phyloP scores from a whole-genome alignment of 192 early-diverging fungal genomes.

The Podila epigama region DNA sequence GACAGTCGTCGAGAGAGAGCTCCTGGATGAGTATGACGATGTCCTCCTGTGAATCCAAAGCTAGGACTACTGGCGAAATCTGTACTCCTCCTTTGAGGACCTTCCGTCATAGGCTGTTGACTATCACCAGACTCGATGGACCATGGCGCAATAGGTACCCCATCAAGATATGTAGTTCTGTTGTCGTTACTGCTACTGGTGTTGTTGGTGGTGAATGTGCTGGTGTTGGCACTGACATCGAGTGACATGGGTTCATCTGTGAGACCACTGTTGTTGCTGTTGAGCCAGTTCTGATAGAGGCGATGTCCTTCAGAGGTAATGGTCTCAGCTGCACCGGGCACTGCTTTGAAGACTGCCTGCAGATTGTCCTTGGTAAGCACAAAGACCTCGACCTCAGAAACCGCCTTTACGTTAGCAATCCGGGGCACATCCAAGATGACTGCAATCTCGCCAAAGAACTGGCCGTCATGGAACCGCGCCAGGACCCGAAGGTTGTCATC shows the following conservation, averaged over 20 bases:
- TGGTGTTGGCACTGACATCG: not conserved
- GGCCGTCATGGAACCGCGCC: conserved; percentile 47
- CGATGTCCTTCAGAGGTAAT: conserved; percentile 36
- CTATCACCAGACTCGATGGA: too few relatives aligned
- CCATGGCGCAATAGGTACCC: too few relatives aligned
- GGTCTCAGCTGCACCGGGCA: conserved; percentile 43
- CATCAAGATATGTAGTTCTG: too few relatives aligned
- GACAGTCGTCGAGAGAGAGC: not conserved
- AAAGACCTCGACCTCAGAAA: conserved; percentile 57
- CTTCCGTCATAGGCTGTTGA: too few relatives aligned
- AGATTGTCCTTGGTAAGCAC: conserved; percentile 53
- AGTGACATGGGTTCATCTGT: not conserved
- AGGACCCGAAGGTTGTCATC: conserved; percentile 33
- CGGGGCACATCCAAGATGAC: conserved; percentile 56
- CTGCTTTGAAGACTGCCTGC: conserved; percentile 39
- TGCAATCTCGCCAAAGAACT: conserved; percentile 62
- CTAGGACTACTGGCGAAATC: not conserved
- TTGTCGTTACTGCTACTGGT: not conserved
- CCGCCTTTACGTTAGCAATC: conserved; percentile 52
- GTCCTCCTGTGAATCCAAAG: not conserved
- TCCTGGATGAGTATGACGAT: too few relatives aligned
- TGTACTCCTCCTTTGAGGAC: not conserved
- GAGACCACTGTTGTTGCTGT: not conserved
- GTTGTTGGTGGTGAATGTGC: not conserved
- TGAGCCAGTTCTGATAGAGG: conserved; percentile 36